Evolutionary conservation across 768 basidiomycete genomes (phyloP), one percentile per base, ranked within the genome.

Genomic region (Naganishia kalamii): DNA sequence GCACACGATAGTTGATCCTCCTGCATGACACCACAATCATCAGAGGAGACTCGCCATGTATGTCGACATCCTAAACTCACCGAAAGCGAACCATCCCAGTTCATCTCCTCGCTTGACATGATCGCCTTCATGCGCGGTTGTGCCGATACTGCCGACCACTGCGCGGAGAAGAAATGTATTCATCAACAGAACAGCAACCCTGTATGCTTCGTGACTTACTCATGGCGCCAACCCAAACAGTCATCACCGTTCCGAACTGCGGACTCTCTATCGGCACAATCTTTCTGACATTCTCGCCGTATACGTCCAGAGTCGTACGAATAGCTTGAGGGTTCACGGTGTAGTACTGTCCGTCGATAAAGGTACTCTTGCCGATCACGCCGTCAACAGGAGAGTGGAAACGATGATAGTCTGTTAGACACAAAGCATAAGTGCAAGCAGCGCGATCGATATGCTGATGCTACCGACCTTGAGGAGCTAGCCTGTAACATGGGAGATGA

Each of bases 321-420:
- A 99, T 88, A 0, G 94, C 94, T 83, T 97, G 89, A 0, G 93
- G 91, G 87, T 92, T 94, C 67, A 96, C 94, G 0, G 96, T 97
- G 78, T 96, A 98, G 78, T 96, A 97, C 73, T 94, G 91, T 6
- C 94, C 94, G 2, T 85, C 69, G 62, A 97, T 88, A 72, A 88
- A 83, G 6, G 84, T 86, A 85, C 92, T 90, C 35, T 81, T 81
- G 19, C 92, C 93, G 30, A 98, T 84, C 40, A 76, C 84, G 0
- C 73, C 75, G 32, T 71, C 69, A 33, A 77, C 77, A 17, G 73
- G 74, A 44, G 69, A 76, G 64, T 81, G 80, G 83, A 92, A 96
- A 0, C 93, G 87, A 77, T 97, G 93, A 72, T 97, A 97, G 71
- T 97, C 93, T 68, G 63, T 1, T 17, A 17, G 48, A 6, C 2